Conservation (phyloP, 176 grass and related monocot genomes). For the Oryza meridionalis region DNA sequence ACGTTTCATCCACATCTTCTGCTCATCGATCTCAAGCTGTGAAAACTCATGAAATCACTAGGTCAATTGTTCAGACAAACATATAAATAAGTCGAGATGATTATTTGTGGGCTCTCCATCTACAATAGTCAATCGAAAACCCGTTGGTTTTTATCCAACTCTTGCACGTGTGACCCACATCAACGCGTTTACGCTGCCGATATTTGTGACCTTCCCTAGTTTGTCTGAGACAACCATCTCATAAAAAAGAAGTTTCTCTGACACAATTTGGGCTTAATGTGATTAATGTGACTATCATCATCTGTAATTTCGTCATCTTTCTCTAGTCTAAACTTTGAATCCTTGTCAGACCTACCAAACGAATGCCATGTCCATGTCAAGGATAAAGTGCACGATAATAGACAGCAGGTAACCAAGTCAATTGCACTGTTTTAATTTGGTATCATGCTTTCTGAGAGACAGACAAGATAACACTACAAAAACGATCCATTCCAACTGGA, state of each 20-base stretch:
- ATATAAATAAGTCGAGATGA: too few relatives aligned
- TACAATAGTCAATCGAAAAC: background rate
- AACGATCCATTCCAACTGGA: background rate
- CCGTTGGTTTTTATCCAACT: background rate
- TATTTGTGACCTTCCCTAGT: background rate
- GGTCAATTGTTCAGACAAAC: too few relatives aligned
- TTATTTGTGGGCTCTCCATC: background rate
- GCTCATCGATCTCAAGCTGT: too few relatives aligned
- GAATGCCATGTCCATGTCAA: background rate
- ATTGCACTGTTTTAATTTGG: conserved; percentile 7
- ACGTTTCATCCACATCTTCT: too few relatives aligned
- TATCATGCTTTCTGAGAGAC: background rate
- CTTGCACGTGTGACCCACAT: background rate
- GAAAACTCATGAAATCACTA: too few relatives aligned
- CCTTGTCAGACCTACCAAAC: background rate
- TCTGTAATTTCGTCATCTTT: background rate
- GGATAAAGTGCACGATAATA: background rate
- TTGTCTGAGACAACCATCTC: background rate
- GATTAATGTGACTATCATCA: background rate
- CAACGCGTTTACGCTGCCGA: background rate
- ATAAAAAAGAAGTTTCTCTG: background rate
- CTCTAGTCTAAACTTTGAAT: conserved; percentile 2
- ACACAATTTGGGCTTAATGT: background rate
- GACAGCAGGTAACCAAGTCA: background rate
- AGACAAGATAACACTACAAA: background rate